Evolutionary conservation across 83 land plant species (phyloP), one percentile per base, ranked within the genome.

Genomic region (Larix sibirica): DNA sequence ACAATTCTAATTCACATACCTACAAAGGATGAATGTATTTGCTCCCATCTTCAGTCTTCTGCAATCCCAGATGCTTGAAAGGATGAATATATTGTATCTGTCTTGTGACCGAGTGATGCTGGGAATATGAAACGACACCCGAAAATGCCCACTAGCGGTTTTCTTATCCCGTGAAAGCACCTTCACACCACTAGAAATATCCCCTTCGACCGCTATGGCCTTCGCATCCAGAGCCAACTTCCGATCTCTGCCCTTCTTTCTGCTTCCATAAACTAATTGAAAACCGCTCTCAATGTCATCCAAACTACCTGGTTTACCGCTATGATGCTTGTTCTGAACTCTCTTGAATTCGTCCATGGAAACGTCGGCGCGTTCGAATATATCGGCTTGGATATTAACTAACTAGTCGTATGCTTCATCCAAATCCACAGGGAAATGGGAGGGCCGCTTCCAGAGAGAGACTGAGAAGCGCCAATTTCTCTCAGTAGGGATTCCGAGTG

Each of bases 11-110:
- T 36, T 69, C 33, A 42, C 6, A 85, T 77, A 89, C 83, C 42
- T 90, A 91, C 89, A 92, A 71, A 1, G 95, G 95, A 83, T 92
- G 95, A 5, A 90, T 21, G 60, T 87, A 84, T 71, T 83, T 82
- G 23, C 64, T 44, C 2, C 85, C 91, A 65, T 92, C 95, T 77
- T 89, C 88, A 80, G 86, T 92, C 86, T 74, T 89, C 86, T 90
- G 84, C 88, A 90, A 80, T 88, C 95, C 90, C n/a, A 86, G 90
- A 79, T 94, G 96, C 83, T 91, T 81, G 84, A 92, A 94, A 16
- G 95, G 96, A 65, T 76, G 62, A 85, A 13, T 3, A 92, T 89
- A 70, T 81, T 85, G 62, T 59, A 94, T 83, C 85, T 89, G 61
- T 92, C 92, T 40, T 94, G 96, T 4, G 96, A 92, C 54, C 90